Base-by-base conservation (phyloP, 2,329 filamentous ascomycete species). In the Clarireedia paspali region DNA sequence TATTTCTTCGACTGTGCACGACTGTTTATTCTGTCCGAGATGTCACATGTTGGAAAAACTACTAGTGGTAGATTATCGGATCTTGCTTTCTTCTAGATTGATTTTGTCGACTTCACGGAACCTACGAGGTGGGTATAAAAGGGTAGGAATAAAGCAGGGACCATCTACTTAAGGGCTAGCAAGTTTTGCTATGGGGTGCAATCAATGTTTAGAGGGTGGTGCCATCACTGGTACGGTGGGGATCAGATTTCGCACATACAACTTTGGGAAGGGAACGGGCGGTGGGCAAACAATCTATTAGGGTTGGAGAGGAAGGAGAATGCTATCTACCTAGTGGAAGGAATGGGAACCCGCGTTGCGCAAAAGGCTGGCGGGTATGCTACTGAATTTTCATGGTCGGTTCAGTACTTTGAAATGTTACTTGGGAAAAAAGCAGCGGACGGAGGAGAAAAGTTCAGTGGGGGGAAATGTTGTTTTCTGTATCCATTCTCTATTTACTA, bases 401-500 rank as follows among this genome's bases (percentile, higher is more conserved):
- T 34, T 34, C 12, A 12, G 9, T 34, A 14, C 2, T 34, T 34
- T 34, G 30, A 34, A 12, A 10, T 30, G 0, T 38, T 27, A 47
- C 50, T 36, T 20, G 20, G 17, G 23, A 20, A 38, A n/a, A 36
- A 36, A 1, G 14, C 39, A 14, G 14, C 14, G 6, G n/a, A 45
- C 17, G 38, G 42, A 53, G 17, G 50, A 34, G 26, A 17, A 49
- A 39, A 14, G 10, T n/a, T 34, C n/a, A 24, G 34, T 2, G 36
- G 45, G 27, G 26, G 30, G 24, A 53, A 42, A 54, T 4, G 24
- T 49, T 20, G 38, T n/a, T 49, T 14, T 20, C 30, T 40, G 34
- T 40, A 12, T 49, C 27, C 17, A 17, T 54, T 42, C 17, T 49
- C 7, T 54, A 23, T 38, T 54, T 54, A 54, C 47, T 39, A 20